Evolutionary conservation across 2,329 filamentous ascomycete genomes (phyloP).

Genomic region (Monilinia vaccinii-corymbosi): DNA sequence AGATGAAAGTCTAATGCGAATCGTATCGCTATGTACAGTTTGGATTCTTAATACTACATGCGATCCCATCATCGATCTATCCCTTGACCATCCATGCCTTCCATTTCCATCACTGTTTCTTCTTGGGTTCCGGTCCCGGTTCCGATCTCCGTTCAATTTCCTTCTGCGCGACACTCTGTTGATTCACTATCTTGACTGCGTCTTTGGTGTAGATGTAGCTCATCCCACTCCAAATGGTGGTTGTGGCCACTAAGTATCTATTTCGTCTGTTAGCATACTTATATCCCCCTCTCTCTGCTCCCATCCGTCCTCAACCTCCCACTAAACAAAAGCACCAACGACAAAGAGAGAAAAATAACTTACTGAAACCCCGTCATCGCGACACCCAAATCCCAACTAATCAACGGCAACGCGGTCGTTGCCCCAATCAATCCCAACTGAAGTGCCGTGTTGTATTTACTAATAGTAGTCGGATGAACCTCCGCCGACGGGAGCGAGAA

Average conservation of each 20-base stretch:
- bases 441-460: slow-evolving; percentile 88
- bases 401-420: slow-evolving; percentile 70
- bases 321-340: neutral
- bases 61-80: neutral
- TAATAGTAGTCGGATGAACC: slow-evolving; percentile 73
- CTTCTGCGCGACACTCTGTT: slow-evolving; percentile 19
- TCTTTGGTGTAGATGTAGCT: slow-evolving; percentile 89
- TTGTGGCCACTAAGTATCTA: slow-evolving; percentile 73
- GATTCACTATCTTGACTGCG: slow-evolving; percentile 73
- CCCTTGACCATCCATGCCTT: neutral
- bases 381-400: slow-evolving; percentile 48
- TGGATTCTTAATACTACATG: neutral
- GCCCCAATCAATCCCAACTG: slow-evolving; percentile 81
- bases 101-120: neutral
- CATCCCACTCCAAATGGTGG: slow-evolving; percentile 86
- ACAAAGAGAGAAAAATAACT: slow-evolving; percentile 30
- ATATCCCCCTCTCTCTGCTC: neutral
- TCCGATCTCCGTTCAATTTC: neutral
- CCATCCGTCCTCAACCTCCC: no score
- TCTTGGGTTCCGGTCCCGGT: neutral
- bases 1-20: neutral
- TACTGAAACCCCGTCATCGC: slow-evolving; percentile 56
- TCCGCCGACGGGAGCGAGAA: slow-evolving; percentile 85
- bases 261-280: slow-evolving; percentile 15
- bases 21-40: neutral